These are phyloP conservation scores for Sclerotinia trifoliorum DNA, from an alignment of 2,329 filamentous ascomycete genomes.

Conservation along the genomic window DNA sequence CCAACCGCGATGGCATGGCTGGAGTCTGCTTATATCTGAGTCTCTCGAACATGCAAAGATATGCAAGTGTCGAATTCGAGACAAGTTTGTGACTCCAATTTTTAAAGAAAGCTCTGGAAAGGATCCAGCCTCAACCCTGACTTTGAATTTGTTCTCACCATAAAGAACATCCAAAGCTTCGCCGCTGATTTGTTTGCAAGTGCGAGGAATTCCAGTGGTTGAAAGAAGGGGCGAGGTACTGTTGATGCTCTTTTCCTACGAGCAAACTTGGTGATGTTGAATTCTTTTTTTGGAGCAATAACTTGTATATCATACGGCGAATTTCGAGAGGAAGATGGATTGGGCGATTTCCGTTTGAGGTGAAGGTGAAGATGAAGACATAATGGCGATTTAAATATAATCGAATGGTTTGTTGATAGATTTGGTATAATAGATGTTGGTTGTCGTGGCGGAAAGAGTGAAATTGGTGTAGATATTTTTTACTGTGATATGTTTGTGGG, in stretches of 20 bases:
- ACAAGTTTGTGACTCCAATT: not conserved
- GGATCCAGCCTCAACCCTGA: not conserved
- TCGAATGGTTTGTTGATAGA: not conserved
- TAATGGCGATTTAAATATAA: not conserved
- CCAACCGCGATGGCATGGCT: too few species aligned
- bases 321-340: not conserved
- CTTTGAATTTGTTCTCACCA: not conserved
- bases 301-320: not conserved
- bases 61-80: not conserved
- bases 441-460: not conserved
- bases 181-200: constrained; percentile 4
- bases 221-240: too few species aligned
- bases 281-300: not conserved
- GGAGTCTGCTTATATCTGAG: too few species aligned
- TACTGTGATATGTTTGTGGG: too few species aligned
- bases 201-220: not conserved
- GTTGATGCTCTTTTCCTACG: too few species aligned
- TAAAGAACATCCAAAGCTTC: constrained; percentile 6
- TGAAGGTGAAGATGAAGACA: not conserved
- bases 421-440: not conserved
- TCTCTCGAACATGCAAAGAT: too few species aligned
- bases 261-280: too few species aligned
- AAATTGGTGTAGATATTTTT: too few species aligned
- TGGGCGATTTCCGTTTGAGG: not conserved
- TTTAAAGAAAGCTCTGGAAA: too few species aligned